Evolutionary conservation across 2,329 filamentous ascomycete species (phyloP).

Genomic region (Aspergillus tanneri): DNA sequence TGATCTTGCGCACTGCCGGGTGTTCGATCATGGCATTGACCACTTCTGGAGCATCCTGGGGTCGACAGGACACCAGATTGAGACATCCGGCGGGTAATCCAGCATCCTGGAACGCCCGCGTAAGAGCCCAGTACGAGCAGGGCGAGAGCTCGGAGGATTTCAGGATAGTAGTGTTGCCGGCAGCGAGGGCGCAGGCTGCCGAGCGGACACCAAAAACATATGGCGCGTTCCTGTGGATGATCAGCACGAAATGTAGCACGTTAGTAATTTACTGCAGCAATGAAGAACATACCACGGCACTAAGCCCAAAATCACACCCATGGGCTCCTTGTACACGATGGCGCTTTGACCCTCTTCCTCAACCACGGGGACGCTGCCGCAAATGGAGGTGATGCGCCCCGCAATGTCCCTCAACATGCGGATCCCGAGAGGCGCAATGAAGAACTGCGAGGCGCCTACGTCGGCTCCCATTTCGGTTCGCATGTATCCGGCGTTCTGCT

Average conservation of each 20-base stretch:
- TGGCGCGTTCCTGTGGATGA: conserved; percentile 51
- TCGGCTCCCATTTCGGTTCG: conserved; percentile 54
- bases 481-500: conserved; percentile 61
- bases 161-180: conserved; percentile 70
- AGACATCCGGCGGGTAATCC: conserved; percentile 71
- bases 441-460: conserved; percentile 31
- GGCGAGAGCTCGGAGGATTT: conserved; percentile 69
- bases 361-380: conserved; percentile 50
- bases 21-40: conserved; percentile 67
- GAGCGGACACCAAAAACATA: conserved; percentile 50
- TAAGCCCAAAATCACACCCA: conserved; percentile 73
- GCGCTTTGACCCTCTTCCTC: conserved; percentile 56
- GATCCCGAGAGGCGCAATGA: conserved; percentile 33
- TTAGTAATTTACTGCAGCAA: too few species aligned
- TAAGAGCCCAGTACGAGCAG: conserved; percentile 60
- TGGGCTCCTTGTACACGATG: conserved; percentile 70
- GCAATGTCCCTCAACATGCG: conserved; percentile 51
- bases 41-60: conserved; percentile 63
- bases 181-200: conserved; percentile 62
- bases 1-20: conserved; percentile 66
- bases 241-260: too few species aligned
- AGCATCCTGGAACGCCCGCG: conserved; percentile 64
- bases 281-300: conserved; percentile 74
- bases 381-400: conserved; percentile 48
- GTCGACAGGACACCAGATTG: conserved; percentile 66